Evolutionary conservation across 768 basidiomycete genomes (phyloP), one percentile per base, ranked within the genome.

Genomic region (Boletus sp.): DNA sequence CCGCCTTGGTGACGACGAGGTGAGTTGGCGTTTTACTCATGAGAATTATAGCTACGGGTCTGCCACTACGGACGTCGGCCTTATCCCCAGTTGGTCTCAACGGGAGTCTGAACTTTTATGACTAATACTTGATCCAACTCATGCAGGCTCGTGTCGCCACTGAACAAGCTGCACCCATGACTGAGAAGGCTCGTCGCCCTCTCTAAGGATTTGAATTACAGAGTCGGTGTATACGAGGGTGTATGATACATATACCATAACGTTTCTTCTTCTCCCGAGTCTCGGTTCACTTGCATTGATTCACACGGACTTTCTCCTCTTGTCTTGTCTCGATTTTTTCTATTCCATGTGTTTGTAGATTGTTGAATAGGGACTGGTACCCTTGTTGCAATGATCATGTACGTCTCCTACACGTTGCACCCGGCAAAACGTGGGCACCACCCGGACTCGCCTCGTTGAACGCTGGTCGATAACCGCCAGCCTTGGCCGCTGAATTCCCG

Each of bases 1-100:
- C 44, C 74, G 64, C 40, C 73, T 75, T 42, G 66, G 41, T 58
- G 73, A 71, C 51, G 69, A 74, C 47, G 74, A 75, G 71, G 74
- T 72, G 51, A 67, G 72, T 45, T 19, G 19, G 21, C 23, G 23
- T 51, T 47, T 41, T 11, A n/a, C 33, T 41, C 38, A 15, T 19
- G 38, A 44, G 48, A n/a, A 49, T 51, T 33, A 35, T 34, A 34
- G 46, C 51, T 56, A 63, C 32, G 64, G 57, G 49, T 47, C 57
- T 29, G 47, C 43, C 35, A 21, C 47, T 33, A 35, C 50, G 41
- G 47, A 49, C 56, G 42, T 56, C 32, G 41, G 35, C 34, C 33
- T 47, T 11, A 45, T 57, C 34, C 37, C 47, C 27, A 35, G 14
- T 25, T 56, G 54, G 59, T 42, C 37, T 30, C 32, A 38, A 23